phyloP scores from a whole-genome alignment of 1,139 yeast genomes.

The Sugiyamaella neomexicana region DNA sequence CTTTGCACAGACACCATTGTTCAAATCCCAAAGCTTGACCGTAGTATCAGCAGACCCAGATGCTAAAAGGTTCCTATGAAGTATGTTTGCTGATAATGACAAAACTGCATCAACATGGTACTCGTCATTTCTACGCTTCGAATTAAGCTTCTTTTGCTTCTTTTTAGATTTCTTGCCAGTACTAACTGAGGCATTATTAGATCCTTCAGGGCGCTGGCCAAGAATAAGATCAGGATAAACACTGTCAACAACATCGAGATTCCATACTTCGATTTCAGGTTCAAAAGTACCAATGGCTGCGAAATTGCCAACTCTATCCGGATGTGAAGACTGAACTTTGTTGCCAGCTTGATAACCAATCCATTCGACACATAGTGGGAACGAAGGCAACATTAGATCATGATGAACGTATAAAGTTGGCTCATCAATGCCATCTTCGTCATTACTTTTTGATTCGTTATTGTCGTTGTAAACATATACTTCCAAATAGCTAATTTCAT shows the following conservation, averaged over 20 bases:
- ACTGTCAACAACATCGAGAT: slow-evolving; percentile 85
- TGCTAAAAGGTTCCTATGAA: slow-evolving; percentile 81
- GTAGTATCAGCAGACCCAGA: slow-evolving; percentile 96
- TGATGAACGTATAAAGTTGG: slow-evolving; percentile 84
- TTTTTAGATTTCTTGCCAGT: slow-evolving; percentile 43
- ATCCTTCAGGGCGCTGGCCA: slow-evolving; percentile 68
- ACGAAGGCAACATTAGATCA: slow-evolving; percentile 94
- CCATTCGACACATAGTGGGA: slow-evolving; percentile 98
- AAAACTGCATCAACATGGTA: slow-evolving; percentile 95
- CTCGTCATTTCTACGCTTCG: slow-evolving; percentile 57
- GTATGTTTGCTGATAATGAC: slow-evolving; percentile 78
- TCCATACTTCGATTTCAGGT: slow-evolving; percentile 97
- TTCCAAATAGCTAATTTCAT: slow-evolving; percentile 87
- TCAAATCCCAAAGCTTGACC: slow-evolving; percentile 92
- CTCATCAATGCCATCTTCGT: slow-evolving; percentile 57
- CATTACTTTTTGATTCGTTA: slow-evolving; percentile 62
- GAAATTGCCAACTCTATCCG: slow-evolving; percentile 65
- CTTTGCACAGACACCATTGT: slow-evolving; percentile 65
- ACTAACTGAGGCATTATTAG: slow-evolving; percentile 40
- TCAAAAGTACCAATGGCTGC: slow-evolving; percentile 98
- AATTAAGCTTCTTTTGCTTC: slow-evolving; percentile 54
- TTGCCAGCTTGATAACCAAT: slow-evolving; percentile 54
- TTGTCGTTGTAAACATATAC: slow-evolving; percentile 88
- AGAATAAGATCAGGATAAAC: slow-evolving; percentile 92
- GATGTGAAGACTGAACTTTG: slow-evolving; percentile 19